phyloP scores from a whole-genome alignment of 345 rosid species.

The Citrus hindsii region DNA sequence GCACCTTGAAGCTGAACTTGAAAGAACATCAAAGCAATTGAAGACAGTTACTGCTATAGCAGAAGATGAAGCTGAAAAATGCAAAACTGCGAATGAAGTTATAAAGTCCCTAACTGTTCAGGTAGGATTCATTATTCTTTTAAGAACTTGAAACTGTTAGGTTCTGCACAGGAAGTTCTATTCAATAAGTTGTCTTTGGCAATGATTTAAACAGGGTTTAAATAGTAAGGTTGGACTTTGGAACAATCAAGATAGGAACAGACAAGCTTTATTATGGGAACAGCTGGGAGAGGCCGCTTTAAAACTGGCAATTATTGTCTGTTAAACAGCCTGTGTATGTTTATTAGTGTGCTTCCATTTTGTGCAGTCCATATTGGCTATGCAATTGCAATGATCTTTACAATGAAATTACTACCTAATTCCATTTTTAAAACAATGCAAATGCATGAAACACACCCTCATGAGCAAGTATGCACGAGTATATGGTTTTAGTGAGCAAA shows the following conservation, averaged over 20 bases:
- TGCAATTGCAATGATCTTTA: background rate
- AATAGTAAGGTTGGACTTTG: background rate
- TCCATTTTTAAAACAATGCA: background rate
- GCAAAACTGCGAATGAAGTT: slow-evolving; percentile 80
- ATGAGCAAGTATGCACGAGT: background rate
- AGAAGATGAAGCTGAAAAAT: slow-evolving; percentile 81
- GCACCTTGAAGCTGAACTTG: slow-evolving; percentile 72
- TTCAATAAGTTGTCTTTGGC: background rate
- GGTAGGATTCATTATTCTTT: slow-evolving; percentile 34
- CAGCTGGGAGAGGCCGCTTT: background rate
- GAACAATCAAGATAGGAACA: background rate
- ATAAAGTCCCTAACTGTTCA: slow-evolving; percentile 72
- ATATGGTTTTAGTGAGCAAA: background rate
- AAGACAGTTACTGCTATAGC: slow-evolving; percentile 70
- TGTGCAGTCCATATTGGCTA: background rate
- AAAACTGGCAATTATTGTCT: background rate
- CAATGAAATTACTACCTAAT: background rate
- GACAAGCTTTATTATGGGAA: background rate
- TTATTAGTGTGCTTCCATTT: background rate
- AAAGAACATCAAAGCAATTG: slow-evolving; percentile 54
- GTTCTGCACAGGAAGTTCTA: background rate
- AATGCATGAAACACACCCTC: background rate
- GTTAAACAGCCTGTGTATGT: background rate
- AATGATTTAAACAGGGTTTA: background rate
- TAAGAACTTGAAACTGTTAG: background rate